Evolutionary conservation across 2,329 filamentous ascomycete species (phyloP).

Genomic region (Cladosporium sp.): DNA sequence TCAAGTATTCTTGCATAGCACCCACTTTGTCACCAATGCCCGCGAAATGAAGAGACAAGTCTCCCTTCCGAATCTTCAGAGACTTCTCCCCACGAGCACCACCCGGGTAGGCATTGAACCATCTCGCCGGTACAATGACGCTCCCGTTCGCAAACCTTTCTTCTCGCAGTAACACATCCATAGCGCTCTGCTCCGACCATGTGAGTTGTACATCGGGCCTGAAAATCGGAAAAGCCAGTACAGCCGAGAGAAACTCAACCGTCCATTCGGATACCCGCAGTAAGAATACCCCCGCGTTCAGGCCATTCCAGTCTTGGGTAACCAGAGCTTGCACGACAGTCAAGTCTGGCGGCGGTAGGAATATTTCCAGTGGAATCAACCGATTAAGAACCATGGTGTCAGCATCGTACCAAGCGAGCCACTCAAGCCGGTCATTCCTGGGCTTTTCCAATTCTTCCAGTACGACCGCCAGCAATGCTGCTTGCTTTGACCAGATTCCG

Average conservation of each 20-base stretch:
- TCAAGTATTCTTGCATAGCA: neutral
- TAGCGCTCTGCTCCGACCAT: neutral
- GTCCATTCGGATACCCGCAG: conserved; percentile 25
- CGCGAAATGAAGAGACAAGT: neutral
- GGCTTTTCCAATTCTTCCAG: neutral
- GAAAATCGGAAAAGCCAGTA: conserved; percentile 14
- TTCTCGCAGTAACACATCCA: neutral
- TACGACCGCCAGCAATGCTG: neutral
- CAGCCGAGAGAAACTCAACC: conserved; percentile 18
- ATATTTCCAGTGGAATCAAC: conserved; percentile 26
- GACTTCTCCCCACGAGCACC: neutral
- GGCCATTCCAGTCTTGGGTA: conserved; percentile 22
- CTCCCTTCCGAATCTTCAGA: neutral
- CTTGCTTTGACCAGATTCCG: neutral
- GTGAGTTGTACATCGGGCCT: neutral
- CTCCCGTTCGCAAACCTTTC: neutral
- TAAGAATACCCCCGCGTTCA: conserved; percentile 29
- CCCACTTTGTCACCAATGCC: neutral
- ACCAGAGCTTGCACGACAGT: neutral
- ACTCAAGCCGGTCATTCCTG: neutral
- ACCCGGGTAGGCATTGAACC: conserved; percentile 8
- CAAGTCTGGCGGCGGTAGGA: conserved; percentile 27
- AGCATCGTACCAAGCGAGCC: conserved; percentile 17
- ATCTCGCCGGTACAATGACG: neutral
- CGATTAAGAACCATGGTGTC: conserved; percentile 27